Percentiles rank a stretch among this genome's conserved stretches.
phyloP scores from a whole-genome alignment of 495 filamentous ascomycete species.

The Annulohypoxylon stygium region DNA sequence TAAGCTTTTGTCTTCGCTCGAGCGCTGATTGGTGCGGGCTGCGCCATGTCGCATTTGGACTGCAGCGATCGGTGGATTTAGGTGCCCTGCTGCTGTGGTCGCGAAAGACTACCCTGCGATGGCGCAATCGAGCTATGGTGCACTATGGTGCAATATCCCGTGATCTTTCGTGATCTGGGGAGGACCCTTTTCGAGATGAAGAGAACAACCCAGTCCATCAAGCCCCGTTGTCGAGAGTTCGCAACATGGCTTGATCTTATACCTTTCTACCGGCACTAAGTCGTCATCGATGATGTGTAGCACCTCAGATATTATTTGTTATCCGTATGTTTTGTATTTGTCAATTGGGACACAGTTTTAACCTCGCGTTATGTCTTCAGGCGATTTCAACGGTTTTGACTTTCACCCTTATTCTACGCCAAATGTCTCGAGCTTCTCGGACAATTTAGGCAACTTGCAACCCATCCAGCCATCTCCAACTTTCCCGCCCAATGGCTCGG shows the following conservation, averaged over 20 bases:
- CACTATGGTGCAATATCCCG: constrained; percentile 55
- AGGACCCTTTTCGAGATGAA: constrained; percentile 35
- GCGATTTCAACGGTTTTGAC: constrained; percentile 63
- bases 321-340: constrained; percentile 37
- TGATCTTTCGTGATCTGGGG: constrained; percentile 54
- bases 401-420: constrained; percentile 63
- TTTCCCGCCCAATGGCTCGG: constrained; percentile 56
- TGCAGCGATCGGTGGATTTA: constrained; percentile 48
- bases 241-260: constrained; percentile 44
- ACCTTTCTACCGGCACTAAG: constrained; percentile 40
- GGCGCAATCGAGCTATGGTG: constrained; percentile 54
- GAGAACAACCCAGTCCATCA: constrained; percentile 40
- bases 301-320: constrained; percentile 44
- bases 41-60: constrained; percentile 36
- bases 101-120: constrained; percentile 52
- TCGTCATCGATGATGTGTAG: constrained; percentile 50
- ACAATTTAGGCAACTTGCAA: constrained; percentile 59
- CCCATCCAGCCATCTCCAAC: constrained; percentile 62
- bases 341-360: constrained; percentile 45
- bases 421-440: constrained; percentile 59
- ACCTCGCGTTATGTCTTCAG: constrained; percentile 61
- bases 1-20: constrained; percentile 10
- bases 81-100: constrained; percentile 30
- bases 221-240: constrained; percentile 42
- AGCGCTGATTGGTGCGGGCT: constrained; percentile 41